Evolutionary conservation across 352 stramenopile genomes (phyloP), one percentile per base, ranked within the genome.

Genomic region (Phytophthora idaei): DNA sequence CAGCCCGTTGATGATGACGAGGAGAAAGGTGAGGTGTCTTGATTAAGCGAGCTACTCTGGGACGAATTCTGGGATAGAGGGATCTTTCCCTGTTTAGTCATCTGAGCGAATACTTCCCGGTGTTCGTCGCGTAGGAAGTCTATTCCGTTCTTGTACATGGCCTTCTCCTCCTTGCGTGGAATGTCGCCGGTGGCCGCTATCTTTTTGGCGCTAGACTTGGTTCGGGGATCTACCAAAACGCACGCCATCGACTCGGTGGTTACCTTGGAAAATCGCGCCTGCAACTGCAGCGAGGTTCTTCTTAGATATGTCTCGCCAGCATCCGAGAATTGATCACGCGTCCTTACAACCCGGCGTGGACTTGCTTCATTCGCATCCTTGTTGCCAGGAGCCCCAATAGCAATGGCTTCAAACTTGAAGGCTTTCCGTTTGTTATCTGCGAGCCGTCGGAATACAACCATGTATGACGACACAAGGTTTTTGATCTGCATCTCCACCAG

Each of bases 41-140:
- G 0, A 21, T 21, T 21, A 21, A 21, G 0, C 17, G 17, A 0
- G 17, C 53, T 60, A 29, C 8, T 60, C 14, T 60, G 53, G 3
- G 7, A 51, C 17, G 53, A 48, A 34, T 57, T 41, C 6, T 49
- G 53, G 6, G 14, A 52, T n/a, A 60, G 5, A 11, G 39, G 15
- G 2, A 51, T 60, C 27, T 44, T 60, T 6, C 17, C 41, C 4
- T 14, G 12, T 21, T 60, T 60, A 6, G 14, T 56, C 31, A 60
- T 52, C 41, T 51, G 14, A 3, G 39, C 37, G n/a, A 59, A 59
- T 9, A 56, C 45, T 4, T 48, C 27, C 0, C 56, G 45, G 25
- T 56, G 56, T 7, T 44, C 25, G 0, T 17, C 41, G 5, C 41
- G 27, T 1, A 42, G 10, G 12, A 44, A 51, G 11, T 42, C n/a